Evolutionary conservation across 148 eudicot species (phyloP).

Genomic region (Selenicereus undatus): DNA sequence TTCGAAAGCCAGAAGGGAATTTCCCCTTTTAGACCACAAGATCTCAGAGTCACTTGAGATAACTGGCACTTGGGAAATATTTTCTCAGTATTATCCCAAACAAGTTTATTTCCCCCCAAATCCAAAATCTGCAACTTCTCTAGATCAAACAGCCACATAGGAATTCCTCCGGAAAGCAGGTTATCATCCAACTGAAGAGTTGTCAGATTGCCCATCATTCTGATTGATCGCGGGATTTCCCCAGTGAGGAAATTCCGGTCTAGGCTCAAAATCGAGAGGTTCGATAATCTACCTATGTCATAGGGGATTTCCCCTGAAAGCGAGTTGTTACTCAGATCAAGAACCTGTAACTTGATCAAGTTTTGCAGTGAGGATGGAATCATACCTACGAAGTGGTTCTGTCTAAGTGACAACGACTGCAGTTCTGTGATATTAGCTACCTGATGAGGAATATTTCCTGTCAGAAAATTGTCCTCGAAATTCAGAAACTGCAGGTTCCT

Average conservation of each 20-base stretch:
- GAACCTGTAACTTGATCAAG: conserved; percentile 29
- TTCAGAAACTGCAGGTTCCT: conserved; percentile 30
- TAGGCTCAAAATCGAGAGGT: conserved; percentile 32
- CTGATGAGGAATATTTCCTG: conserved; percentile 37
- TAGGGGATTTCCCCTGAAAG: conserved; percentile 30
- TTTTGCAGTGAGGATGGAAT: conserved; percentile 30
- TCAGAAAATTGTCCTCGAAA: conserved; percentile 37
- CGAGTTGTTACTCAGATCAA: conserved; percentile 42
- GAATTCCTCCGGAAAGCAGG: conserved; percentile 38
- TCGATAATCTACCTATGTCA: conserved; percentile 35
- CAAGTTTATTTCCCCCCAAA: conserved; percentile 38
- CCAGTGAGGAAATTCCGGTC: conserved; percentile 43
- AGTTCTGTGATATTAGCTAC: conserved; percentile 41
- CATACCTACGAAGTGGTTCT: conserved; percentile 34
- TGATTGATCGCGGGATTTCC: conserved; percentile 35
- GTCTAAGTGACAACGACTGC: conserved; percentile 29
- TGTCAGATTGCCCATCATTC: conserved; percentile 28
- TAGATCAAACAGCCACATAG: conserved; percentile 41
- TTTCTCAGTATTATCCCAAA: conserved; percentile 27
- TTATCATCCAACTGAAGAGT: conserved; percentile 37
- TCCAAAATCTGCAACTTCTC: conserved; percentile 24
- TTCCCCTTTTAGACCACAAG: conserved; percentile 40
- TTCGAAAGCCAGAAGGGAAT: conserved; percentile 49
- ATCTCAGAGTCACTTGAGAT: conserved; percentile 35
- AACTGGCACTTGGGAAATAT: conserved; percentile 39